These are phyloP conservation scores for Fusarium equiseti DNA, from an alignment of 2,329 filamentous ascomycete genomes.

Conservation along the genomic window DNA sequence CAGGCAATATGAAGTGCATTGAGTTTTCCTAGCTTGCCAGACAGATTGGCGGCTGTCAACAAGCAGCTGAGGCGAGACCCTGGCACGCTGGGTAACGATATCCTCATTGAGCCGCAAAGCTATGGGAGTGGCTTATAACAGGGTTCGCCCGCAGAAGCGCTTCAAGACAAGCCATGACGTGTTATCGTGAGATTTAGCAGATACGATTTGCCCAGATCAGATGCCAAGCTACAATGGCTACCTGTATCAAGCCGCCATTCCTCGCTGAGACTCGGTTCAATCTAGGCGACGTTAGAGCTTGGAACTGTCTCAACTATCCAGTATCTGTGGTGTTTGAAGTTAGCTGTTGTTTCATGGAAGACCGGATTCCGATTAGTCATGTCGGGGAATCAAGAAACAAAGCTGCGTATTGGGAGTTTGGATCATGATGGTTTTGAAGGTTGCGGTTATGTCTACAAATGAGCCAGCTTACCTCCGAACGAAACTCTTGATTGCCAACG, in stretches of 20 bases:
- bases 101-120: neutral
- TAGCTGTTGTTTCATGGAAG: neutral
- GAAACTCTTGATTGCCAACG: neutral
- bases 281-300: neutral
- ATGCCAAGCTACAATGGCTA: neutral
- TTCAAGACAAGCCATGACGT: slow-evolving; percentile 7
- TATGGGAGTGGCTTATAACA: slow-evolving; percentile 13
- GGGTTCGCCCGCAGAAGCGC: slow-evolving; percentile 6
- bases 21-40: neutral
- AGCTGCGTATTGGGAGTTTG: neutral
- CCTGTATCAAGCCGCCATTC: neutral
- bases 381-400: neutral
- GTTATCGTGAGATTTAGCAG: neutral
- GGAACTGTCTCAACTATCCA: neutral
- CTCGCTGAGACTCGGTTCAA: neutral
- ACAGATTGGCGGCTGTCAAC: neutral
- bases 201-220: neutral
- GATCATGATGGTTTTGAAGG: neutral
- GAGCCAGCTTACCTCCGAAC: neutral
- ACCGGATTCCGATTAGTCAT: neutral
- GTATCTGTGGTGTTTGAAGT: neutral
- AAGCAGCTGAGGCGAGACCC: neutral
- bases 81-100: neutral
- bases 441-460: neutral
- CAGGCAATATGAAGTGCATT: slow-evolving; percentile 10